phyloP scores from a whole-genome alignment of 1,139 yeast genomes.

The Lodderomyces jiufengensis region DNA sequence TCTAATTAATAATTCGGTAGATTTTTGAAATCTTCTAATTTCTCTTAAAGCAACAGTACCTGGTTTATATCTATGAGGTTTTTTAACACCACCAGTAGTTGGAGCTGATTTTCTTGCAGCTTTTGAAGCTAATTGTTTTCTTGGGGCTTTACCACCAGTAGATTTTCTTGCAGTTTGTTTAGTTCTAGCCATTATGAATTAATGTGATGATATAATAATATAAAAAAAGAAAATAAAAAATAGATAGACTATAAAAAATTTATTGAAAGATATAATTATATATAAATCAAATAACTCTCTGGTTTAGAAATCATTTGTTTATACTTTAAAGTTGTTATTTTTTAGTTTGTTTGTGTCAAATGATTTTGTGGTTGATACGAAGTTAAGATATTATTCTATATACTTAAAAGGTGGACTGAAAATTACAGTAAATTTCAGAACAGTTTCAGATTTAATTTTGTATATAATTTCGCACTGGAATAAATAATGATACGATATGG shows the following conservation, averaged over 20 bases:
- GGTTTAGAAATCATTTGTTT: no score
- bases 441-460: no score
- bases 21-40: conserved; percentile 98
- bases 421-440: not conserved
- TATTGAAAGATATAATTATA: not conserved
- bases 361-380: not conserved
- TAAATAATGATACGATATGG: not conserved
- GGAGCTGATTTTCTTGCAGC: conserved; percentile 99
- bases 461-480: no score
- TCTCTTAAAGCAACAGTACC: conserved; percentile 99
- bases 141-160: conserved; percentile 99
- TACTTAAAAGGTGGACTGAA: not conserved
- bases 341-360: not conserved
- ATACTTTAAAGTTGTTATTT: no score
- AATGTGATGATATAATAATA: not conserved
- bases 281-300: no score
- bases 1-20: conserved; percentile 95
- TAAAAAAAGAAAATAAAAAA: not conserved
- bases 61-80: conserved; percentile 99
- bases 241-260: conserved; percentile 1
- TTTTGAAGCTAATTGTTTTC: conserved; percentile 98
- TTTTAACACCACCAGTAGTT: conserved; percentile 98
- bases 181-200: conserved; percentile 83
- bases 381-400: not conserved
- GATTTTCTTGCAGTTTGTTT: conserved; percentile 99